Evolutionary conservation across 2,329 filamentous ascomycete species (phyloP).

Genomic region (Dactylellina drechsleri): DNA sequence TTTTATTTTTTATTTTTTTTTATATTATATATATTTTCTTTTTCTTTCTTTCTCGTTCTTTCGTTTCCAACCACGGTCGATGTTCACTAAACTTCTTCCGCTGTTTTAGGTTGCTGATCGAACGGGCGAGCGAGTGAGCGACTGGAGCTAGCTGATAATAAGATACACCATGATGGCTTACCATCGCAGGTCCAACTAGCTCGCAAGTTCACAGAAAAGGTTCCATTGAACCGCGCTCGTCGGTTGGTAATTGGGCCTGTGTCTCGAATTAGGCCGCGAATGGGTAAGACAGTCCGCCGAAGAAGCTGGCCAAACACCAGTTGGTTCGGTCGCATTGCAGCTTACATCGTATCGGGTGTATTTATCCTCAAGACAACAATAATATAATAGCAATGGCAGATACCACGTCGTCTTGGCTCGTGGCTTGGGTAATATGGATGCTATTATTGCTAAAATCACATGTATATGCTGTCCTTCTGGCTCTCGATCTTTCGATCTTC

Average conservation of each 20-base stretch:
- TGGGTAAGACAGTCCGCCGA: slow-evolving; percentile 24
- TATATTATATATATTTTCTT: no score
- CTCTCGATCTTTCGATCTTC: slow-evolving; percentile 1
- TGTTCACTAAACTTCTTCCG: background rate
- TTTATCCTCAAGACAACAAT: background rate
- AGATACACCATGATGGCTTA: no score
- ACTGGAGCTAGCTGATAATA: no score
- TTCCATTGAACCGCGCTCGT: slow-evolving; percentile 11
- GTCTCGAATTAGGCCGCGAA: slow-evolving; percentile 15
- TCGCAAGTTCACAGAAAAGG: background rate
- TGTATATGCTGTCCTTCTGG: background rate
- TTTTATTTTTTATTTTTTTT: no score
- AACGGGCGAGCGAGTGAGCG: background rate
- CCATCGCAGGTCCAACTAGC: no score
- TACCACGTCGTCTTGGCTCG: background rate
- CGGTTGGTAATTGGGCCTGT: background rate
- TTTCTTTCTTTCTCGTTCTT: background rate
- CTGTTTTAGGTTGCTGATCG: background rate
- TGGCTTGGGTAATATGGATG: background rate
- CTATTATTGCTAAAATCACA: background rate
- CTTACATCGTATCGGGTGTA: slow-evolving; percentile 1
- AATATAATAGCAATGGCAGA: background rate
- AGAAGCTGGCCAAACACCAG: slow-evolving; percentile 6
- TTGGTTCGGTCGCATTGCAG: slow-evolving; percentile 2
- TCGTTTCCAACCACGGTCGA: background rate